A percentile compares a stretch with the other conserved stretches of the same genome.
These are phyloP conservation scores for Domatiomyces globalis DNA, from an alignment of 2,329 filamentous ascomycete genomes.

Conservation along the genomic window DNA sequence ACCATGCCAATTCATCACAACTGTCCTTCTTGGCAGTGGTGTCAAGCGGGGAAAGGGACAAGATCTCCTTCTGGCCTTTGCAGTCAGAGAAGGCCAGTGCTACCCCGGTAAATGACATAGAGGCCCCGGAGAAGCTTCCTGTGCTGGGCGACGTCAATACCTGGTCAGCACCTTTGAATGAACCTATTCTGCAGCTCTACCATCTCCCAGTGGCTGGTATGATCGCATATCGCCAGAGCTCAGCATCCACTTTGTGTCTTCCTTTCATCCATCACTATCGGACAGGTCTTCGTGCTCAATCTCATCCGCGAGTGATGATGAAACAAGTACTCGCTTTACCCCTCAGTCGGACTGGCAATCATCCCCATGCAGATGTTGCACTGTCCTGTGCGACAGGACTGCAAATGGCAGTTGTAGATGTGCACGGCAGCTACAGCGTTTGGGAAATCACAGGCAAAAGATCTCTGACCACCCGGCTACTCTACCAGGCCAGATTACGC, in stretches of 20 bases:
- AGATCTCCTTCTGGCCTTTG: background rate
- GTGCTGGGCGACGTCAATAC: background rate
- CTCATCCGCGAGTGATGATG: conserved; percentile 32
- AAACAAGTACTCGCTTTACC: conserved; percentile 34
- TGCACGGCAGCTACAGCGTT: conserved; percentile 40
- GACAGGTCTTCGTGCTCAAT: conserved; percentile 11
- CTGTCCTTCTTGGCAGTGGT: background rate
- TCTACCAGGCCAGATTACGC: conserved; percentile 16
- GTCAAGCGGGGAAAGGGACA: background rate
- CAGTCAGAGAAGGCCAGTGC: background rate
- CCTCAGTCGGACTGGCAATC: conserved; percentile 30
- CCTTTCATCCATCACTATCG: conserved; percentile 21
- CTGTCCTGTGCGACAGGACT: conserved; percentile 45
- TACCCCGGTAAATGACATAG: conserved; percentile 4
- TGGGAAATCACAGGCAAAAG: conserved; percentile 29
- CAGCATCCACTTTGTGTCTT: conserved; percentile 36
- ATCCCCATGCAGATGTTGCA: conserved; percentile 38
- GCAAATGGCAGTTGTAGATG: conserved; percentile 42
- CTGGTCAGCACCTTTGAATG: conserved; percentile 6
- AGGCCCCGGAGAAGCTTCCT: conserved; percentile 6
- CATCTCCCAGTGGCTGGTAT: conserved; percentile 37
- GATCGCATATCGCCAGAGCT: conserved; percentile 35
- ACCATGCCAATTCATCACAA: background rate
- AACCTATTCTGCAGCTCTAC: conserved; percentile 40
- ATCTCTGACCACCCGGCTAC: conserved; percentile 20